Base-by-base conservation (phyloP, 768 basidiomycete species). In the Suillus lakei region DNA sequence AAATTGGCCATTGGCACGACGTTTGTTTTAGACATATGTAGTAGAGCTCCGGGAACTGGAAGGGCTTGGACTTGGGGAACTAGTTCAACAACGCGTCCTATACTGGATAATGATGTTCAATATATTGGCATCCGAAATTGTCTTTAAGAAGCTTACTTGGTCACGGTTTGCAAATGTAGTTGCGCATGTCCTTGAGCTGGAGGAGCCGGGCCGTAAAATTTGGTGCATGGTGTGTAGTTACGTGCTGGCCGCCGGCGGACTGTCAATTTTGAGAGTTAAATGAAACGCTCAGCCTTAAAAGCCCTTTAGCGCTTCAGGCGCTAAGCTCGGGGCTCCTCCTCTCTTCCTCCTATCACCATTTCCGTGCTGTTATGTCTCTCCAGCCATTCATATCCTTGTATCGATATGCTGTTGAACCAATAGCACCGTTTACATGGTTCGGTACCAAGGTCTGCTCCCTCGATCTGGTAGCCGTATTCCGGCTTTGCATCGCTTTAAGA, bases 381-480 rank as follows among this genome's bases (percentile, higher is more conserved):
- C 71, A 68, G 46, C 81, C 82, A 0, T 76, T 89, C 38, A 76
- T 87, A 39, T 79, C 80, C n/a, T 64, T 86, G 3, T 91, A 84
- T 72, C 79, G 83, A 63, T 83, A 82, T 61, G 76, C 80, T 64
- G 76, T 92, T 30, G 73, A 84, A 64, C 91, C 90, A 23, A 75
- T 91, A 43, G 82, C 87, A 0, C 89, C 88, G 0, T 89, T 92
- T 70, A 81, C 86, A 23, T 91, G 88, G 88, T 84, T 91, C 71
- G 88, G 87, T 5, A 73, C 86, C 63, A 62, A 75, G 21, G 79
- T 92, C 64, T 87, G 80, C 72, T 84, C 88, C 0, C 81, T 94
- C 36, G 92, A 93, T 74, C 72, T 92, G 62, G 80, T 84, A 3
- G 91, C 88, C 23, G 84, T 88, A 0, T 74, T 93, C 62, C 85